Evolutionary conservation across 495 filamentous ascomycete genomes (phyloP).

Genomic region (Podospora conica): DNA sequence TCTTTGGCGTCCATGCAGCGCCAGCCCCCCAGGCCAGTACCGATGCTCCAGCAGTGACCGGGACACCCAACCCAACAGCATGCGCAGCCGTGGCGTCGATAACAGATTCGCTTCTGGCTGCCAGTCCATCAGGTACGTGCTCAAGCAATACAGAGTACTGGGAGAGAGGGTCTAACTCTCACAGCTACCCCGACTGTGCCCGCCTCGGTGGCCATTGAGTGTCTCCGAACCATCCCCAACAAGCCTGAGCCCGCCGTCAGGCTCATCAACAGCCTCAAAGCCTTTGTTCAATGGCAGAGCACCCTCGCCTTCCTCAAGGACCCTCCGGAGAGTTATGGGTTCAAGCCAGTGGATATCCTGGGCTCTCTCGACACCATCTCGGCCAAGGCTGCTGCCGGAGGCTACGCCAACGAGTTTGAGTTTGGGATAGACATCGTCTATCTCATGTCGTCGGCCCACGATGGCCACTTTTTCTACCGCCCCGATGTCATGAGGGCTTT

Average conservation of each 20-base stretch:
- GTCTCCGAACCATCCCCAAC: slow-evolving; percentile 30
- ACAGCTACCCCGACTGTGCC: slow-evolving; percentile 22
- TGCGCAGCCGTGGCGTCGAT: slow-evolving; percentile 23
- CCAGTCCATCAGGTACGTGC: slow-evolving; percentile 18
- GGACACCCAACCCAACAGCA: slow-evolving; percentile 15
- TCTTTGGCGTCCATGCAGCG: slow-evolving; percentile 18
- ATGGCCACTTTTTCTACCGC: slow-evolving; percentile 40
- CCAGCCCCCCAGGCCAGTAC: slow-evolving; percentile 17
- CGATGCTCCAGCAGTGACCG: not conserved
- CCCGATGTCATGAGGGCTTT: slow-evolving; percentile 28
- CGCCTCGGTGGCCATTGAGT: slow-evolving; percentile 24
- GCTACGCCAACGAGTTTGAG: slow-evolving; percentile 45
- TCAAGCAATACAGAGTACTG: not conserved
- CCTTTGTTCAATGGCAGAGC: slow-evolving; percentile 33
- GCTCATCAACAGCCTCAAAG: slow-evolving; percentile 31
- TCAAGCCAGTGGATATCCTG: slow-evolving; percentile 35
- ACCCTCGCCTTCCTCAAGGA: slow-evolving; percentile 40
- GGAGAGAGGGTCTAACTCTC: not conserved
- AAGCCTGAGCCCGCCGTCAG: slow-evolving; percentile 21
- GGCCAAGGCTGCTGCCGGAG: slow-evolving; percentile 18
- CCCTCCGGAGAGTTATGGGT: slow-evolving; percentile 35
- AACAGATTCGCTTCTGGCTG: slow-evolving; percentile 15
- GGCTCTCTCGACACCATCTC: slow-evolving; percentile 34
- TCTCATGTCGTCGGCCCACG: slow-evolving; percentile 40
- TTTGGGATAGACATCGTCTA: slow-evolving; percentile 42